Evolutionary conservation across 2,329 filamentous ascomycete species (phyloP).

Genomic region (Penicillium paneum): DNA sequence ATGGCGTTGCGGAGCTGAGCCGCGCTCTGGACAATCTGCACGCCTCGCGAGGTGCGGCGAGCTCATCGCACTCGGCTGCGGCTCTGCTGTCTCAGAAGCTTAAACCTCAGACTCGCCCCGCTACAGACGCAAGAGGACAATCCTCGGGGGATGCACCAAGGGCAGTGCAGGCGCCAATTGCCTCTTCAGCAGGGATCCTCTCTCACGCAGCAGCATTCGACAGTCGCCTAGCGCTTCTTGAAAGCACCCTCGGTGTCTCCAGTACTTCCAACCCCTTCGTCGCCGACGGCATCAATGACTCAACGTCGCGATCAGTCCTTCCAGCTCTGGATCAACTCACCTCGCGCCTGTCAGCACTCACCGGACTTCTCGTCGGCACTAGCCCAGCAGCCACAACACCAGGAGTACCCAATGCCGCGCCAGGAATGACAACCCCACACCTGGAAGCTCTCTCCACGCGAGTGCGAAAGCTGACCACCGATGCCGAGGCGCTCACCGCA

Average conservation of each 20-base stretch:
- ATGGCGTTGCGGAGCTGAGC: constrained; percentile 66
- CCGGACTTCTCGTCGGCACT: constrained; percentile 44
- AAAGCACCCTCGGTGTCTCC: constrained; percentile 76
- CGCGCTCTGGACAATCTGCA: constrained; percentile 66
- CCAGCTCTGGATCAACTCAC: constrained; percentile 78
- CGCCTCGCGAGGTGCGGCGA: constrained; percentile 25
- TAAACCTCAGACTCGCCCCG: constrained; percentile 12
- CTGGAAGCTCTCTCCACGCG: constrained; percentile 45
- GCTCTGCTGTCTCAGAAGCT: constrained; percentile 37
- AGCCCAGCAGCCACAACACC: constrained; percentile 27
- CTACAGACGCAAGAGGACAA: constrained; percentile 6
- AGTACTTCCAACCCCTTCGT: constrained; percentile 60
- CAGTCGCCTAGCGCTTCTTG: constrained; percentile 70
- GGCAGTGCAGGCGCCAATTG: constrained; percentile 9
- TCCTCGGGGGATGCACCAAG: constrained; percentile 5
- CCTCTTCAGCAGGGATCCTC: constrained; percentile 53
- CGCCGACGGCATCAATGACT: constrained; percentile 50
- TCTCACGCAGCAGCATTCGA: constrained; percentile 86
- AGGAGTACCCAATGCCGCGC: constrained; percentile 14
- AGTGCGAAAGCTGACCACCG: constrained; percentile 44
- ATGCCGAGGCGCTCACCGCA: constrained; percentile 44
- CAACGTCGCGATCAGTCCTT: constrained; percentile 63
- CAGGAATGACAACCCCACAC: constrained; percentile 39
- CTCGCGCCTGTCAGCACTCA: constrained; percentile 72
- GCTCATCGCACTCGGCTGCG: constrained; percentile 33